Percentiles rank a stretch among this genome's conserved stretches.
phyloP scores from a whole-genome alignment of 2,329 filamentous ascomycete genomes.

The Microdochium nivale region DNA sequence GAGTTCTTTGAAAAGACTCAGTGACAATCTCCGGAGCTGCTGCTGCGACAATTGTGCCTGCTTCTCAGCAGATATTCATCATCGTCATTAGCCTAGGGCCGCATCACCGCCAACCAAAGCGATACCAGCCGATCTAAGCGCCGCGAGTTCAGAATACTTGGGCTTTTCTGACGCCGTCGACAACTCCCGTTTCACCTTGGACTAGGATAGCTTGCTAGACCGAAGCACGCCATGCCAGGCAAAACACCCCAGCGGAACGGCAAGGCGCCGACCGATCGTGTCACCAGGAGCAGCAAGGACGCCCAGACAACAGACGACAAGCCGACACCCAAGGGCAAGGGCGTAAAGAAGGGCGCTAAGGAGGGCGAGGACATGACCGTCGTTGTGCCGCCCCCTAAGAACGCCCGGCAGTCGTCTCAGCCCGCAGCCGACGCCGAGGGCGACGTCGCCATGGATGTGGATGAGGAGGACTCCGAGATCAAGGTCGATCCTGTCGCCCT shows the following conservation, averaged over 20 bases:
- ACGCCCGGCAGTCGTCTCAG: constrained; percentile 47
- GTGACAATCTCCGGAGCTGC: too few species aligned
- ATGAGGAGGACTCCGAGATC: constrained; percentile 39
- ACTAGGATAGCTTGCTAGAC: not conserved
- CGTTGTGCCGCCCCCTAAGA: constrained; percentile 67
- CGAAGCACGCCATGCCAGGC: constrained; percentile 49
- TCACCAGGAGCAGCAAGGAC: constrained; percentile 57
- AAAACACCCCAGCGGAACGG: constrained; percentile 67
- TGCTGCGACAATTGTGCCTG: too few species aligned
- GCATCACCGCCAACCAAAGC: too few species aligned
- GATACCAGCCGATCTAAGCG: too few species aligned
- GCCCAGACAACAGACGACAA: constrained; percentile 63
- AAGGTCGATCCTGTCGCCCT: constrained; percentile 54
- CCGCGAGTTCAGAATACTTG: too few species aligned
- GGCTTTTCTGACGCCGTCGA: not conserved
- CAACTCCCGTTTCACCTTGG: too few species aligned
- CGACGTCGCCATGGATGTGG: constrained; percentile 64
- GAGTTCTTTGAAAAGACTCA: too few species aligned
- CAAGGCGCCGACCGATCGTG: constrained; percentile 62
- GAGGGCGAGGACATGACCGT: constrained; percentile 76
- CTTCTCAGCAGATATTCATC: too few species aligned
- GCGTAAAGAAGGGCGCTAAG: constrained; percentile 50
- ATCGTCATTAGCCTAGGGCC: too few species aligned
- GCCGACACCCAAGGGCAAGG: constrained; percentile 49
- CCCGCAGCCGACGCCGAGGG: constrained; percentile 53